Base-by-base conservation (phyloP, 441 rosid species). In the Pelargonium myrrhifolium region DNA sequence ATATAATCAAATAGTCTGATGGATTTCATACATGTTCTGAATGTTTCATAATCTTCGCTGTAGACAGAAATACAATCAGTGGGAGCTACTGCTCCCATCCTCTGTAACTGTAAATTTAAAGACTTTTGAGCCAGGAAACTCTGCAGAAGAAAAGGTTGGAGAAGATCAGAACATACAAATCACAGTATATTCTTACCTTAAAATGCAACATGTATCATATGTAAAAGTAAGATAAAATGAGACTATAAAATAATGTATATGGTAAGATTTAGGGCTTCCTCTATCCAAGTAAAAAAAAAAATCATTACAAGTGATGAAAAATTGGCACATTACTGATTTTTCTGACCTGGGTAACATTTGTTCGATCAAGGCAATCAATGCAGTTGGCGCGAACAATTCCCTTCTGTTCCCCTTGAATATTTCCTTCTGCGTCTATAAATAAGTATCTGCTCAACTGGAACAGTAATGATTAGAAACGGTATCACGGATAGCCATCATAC, bases 281-380 rank as follows among this genome's bases (percentile, higher is more conserved):
- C 24, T 18, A 55, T 55, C 60, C 24, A 18, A 55, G 68, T 68
- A 78, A 75, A 70, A 80, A 73, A 60, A 60, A 37, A 12, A 17
- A 42, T 31, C 62, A 9, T 17, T 9, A 45, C 9, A 68, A 22
- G 69, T 9, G 21, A 65, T 39, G 56, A 64, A 12, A 68, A 59
- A 69, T 45, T 64, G 26, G 22, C 47, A 63, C 14, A 15, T 24
- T 9, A 10, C 20, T 4, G 21, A 17, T 68, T 63, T 62, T 64
- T 26, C 79, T 70, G 66, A 93, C 99, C 99, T 93, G 99, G 66
- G 96, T 91, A 47, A 93, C 99, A 77, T 93, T 93, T 73, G 99
- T 91, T 70, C 99, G 87, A 79, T 93, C 99, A 72, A 93, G 92
- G 83, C 96, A 91, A 74, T 93, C 99, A 67, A 93, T 93, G 83